Percentiles rank a stretch among this genome's conserved stretches.
Evolutionary conservation across 2,329 filamentous ascomycete species (phyloP).

Genomic region (Phaeosphaeriaceae sp.): DNA sequence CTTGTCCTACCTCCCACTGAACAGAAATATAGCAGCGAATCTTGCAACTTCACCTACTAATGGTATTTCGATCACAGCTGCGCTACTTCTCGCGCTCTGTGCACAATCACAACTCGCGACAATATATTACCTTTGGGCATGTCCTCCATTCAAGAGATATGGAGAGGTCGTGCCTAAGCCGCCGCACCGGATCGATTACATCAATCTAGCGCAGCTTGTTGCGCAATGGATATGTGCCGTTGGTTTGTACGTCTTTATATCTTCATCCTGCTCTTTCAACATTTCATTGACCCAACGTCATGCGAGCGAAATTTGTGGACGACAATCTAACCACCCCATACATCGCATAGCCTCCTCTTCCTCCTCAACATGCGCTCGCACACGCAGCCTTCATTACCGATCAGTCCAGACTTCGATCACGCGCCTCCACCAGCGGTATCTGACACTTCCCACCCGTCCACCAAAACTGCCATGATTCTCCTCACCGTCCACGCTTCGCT

Average conservation of each 20-base stretch:
- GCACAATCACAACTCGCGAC: constrained; percentile 6
- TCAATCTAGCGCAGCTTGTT: constrained; percentile 4
- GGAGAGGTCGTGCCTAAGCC: constrained; percentile 7
- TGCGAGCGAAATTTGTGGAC: not conserved
- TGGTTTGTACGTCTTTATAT: constrained; percentile 2
- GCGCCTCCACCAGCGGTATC: not conserved
- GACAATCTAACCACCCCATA: not conserved
- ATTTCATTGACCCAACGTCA: not conserved
- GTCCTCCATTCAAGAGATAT: constrained; percentile 7
- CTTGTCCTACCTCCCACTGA: constrained; percentile 2
- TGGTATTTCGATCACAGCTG: constrained; percentile 2
- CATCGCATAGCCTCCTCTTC: not conserved
- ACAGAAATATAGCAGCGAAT: not conserved
- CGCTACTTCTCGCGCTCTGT: constrained; percentile 5
- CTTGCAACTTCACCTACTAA: not conserved
- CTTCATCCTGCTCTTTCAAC: not conserved
- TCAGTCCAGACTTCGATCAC: too few relatives aligned
- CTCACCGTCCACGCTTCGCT: constrained; percentile 7
- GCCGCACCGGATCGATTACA: constrained; percentile 2
- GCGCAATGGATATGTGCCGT: constrained; percentile 8
- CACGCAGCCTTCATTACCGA: too few relatives aligned
- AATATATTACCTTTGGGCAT: constrained; percentile 9
- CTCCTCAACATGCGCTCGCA: not conserved
- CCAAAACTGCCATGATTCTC: constrained; percentile 2
- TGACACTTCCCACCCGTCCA: not conserved